Evolutionary conservation across 148 eudicot genomes (phyloP).

Genomic region (Hydrangea macrophylla): DNA sequence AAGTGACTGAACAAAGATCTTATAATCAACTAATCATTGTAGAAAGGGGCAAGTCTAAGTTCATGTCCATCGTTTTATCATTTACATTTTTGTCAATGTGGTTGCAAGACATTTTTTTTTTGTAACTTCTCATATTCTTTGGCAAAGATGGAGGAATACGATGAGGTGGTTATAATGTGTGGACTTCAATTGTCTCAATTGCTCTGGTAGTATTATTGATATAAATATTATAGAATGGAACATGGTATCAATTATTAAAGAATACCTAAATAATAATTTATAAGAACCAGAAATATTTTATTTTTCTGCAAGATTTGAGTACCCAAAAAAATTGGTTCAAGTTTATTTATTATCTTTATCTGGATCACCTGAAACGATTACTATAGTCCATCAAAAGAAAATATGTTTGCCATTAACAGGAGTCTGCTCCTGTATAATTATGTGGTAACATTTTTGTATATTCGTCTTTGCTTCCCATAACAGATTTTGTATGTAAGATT

Average conservation of each 20-base stretch:
- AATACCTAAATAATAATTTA: no score
- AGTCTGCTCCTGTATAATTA: constrained; percentile 2
- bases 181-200: neutral
- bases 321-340: neutral
- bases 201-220: neutral
- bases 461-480: neutral
- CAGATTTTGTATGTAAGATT: no score
- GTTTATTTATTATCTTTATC: neutral
- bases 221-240: no score
- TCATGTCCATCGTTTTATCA: neutral
- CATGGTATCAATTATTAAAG: neutral
- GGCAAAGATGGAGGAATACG: neutral
- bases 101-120: neutral
- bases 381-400: neutral
- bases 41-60: neutral
- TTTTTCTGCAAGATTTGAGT: neutral
- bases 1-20: neutral
- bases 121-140: neutral
- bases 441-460: neutral
- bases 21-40: neutral
- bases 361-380: neutral
- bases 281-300: neutral
- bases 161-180: neutral
- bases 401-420: neutral
- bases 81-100: neutral